A percentile compares a stretch with the other conserved stretches of the same genome.
Evolutionary conservation across 1,139 yeast genomes (phyloP).

Genomic region (Hemisphaericaspora subhashii): DNA sequence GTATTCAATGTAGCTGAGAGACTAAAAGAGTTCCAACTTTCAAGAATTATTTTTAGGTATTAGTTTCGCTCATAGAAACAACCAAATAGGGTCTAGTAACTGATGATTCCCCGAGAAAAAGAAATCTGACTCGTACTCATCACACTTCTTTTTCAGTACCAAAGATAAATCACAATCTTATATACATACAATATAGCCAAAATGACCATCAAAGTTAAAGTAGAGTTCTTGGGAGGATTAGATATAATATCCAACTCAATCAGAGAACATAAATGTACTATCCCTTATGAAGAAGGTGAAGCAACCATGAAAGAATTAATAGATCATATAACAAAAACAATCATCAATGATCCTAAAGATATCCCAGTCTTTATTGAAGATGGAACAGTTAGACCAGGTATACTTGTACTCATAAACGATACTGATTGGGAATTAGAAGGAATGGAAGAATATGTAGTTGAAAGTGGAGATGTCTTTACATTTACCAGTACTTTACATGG

Average conservation of each 20-base stretch:
- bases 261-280: constrained; percentile 45
- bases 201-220: constrained; percentile 33
- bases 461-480: constrained; percentile 74
- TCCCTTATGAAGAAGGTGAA: constrained; percentile 43
- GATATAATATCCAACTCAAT: constrained; percentile 62
- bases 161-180: not conserved
- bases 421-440: constrained; percentile 98
- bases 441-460: constrained; percentile 73
- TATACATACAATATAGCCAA: not conserved
- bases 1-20: no score
- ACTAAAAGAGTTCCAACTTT: no score
- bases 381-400: constrained; percentile 83
- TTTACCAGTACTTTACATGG: constrained; percentile 96
- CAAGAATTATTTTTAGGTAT: no score
- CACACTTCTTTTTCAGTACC: not conserved
- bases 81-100: no score
- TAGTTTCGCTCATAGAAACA: no score
- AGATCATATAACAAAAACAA: constrained; percentile 49
- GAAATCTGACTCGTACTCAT: not conserved
- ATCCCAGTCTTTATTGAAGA: constrained; percentile 79
- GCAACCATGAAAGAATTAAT: constrained; percentile 60
- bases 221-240: constrained; percentile 64
- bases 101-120: no score
- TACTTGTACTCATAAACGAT: constrained; percentile 86
- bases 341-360: constrained; percentile 64